phyloP scores from a whole-genome alignment of 2,329 filamentous ascomycete species.

The Calonectria pteridis region DNA sequence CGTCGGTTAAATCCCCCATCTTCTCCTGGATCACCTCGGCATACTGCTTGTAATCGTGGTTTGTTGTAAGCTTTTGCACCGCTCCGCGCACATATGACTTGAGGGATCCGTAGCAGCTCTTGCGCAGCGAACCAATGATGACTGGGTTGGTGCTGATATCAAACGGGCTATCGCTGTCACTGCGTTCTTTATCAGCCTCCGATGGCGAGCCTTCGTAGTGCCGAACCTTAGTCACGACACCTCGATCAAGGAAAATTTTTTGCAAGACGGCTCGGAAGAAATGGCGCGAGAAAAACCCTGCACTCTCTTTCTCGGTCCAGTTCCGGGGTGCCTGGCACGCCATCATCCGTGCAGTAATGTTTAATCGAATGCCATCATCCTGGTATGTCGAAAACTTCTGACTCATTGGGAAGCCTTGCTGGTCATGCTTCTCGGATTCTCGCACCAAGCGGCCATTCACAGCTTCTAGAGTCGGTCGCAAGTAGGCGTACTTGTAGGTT shows the following conservation, averaged over 20 bases:
- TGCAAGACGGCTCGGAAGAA: conserved; percentile 94
- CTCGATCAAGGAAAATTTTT: conserved; percentile 89
- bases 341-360: conserved; percentile 99
- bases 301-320: conserved; percentile 86
- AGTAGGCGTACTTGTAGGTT: conserved; percentile 84
- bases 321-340: conserved; percentile 95
- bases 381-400: conserved; percentile 71
- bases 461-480: conserved; percentile 77
- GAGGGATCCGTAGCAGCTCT: conserved; percentile 83
- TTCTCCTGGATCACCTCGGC: conserved; percentile 73
- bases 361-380: conserved; percentile 79
- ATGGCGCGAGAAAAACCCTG: conserved; percentile 90
- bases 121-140: conserved; percentile 87
- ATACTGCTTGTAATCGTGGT: conserved; percentile 68
- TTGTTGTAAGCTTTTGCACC: conserved; percentile 76
- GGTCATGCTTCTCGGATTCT: conserved; percentile 81
- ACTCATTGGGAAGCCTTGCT: conserved; percentile 95
- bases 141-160: conserved; percentile 79
- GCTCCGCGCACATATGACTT: conserved; percentile 84
- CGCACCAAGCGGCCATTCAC: conserved; percentile 76
- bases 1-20: conserved; percentile 78
- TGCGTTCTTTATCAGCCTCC: conserved; percentile 28
- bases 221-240: conserved; percentile 75
- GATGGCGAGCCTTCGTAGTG: conserved; percentile 49
- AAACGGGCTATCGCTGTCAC: conserved; percentile 55